Evolutionary conservation across 2,329 filamentous ascomycete genomes (phyloP).

Genomic region (Hortaea werneckii): DNA sequence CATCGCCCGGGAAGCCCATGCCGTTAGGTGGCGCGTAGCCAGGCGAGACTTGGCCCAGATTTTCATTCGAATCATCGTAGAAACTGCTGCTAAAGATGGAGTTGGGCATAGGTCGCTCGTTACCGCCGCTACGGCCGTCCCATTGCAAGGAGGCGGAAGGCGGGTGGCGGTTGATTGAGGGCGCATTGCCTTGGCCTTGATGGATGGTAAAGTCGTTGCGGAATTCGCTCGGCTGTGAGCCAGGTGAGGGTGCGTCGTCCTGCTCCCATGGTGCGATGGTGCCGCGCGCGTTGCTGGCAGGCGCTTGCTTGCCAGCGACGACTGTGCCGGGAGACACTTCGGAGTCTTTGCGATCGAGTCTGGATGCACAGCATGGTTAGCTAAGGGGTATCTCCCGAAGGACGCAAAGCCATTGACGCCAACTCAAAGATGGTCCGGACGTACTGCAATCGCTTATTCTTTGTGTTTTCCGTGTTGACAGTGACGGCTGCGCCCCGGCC

Average conservation of each 20-base stretch:
- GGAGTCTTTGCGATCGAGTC: conserved; percentile 34
- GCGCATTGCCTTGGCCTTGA: conserved; percentile 45
- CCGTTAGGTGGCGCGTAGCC: conserved; percentile 51
- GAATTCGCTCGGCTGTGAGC: conserved; percentile 17
- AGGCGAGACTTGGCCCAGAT: conserved; percentile 58
- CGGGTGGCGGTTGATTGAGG: conserved; percentile 29
- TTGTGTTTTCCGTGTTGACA: conserved; percentile 29
- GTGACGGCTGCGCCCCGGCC: conserved; percentile 13
- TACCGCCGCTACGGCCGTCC: conserved; percentile 22
- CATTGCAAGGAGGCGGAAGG: conserved; percentile 46
- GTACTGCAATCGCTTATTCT: conserved; percentile 34
- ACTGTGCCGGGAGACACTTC: conserved; percentile 33
- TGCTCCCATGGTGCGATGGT: conserved; percentile 40
- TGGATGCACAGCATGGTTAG: conserved; percentile 21
- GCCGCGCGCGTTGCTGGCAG: conserved; percentile 32
- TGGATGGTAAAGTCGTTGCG: conserved; percentile 22
- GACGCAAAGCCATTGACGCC: too few relatives aligned
- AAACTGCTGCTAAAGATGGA: conserved; percentile 47
- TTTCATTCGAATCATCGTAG: conserved; percentile 67
- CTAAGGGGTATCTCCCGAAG: conserved; percentile 2
- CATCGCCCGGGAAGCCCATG: conserved; percentile 44
- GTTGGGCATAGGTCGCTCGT: conserved; percentile 29
- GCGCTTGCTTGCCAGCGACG: conserved; percentile 25
- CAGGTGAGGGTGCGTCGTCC: conserved; percentile 26
- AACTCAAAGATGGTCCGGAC: conserved; percentile 15